Base-by-base conservation (phyloP, 768 basidiomycete genomes). In the Boletus subcaerulescens region DNA sequence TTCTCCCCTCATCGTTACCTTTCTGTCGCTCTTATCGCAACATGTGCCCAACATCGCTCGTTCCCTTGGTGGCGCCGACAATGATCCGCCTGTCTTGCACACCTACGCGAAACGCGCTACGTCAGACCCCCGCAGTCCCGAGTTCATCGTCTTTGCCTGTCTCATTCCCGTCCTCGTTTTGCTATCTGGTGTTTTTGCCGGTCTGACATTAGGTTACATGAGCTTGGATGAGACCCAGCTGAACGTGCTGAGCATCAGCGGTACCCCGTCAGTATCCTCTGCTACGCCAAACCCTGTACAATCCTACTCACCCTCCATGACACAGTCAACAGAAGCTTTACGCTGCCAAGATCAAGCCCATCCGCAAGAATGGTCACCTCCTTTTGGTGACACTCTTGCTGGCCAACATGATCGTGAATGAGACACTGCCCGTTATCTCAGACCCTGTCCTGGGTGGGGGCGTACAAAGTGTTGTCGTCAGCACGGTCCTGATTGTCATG, bases 371-470 rank as follows among this genome's bases (percentile, higher is more conserved):
- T 61, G 89, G 90, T 2, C 91, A 93, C 66, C 74, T 91, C 31
- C 77, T 93, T 11, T 81, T 93, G 54, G 89, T 91, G 52, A 91
- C 90, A 0, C 82, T 92, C 38, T 80, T 93, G 11, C 74, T 94
- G 31, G 86, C 88, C 33, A 94, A 95, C 71, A 94, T 95, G 93
- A 90, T 94, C 53, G 87, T 88, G 63, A 94, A 94, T 68, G 92
- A 93, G 73, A 79, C 89, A 0, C 81, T 93, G 5, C 93, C 93
- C 35, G 80, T 94, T 59, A 91, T 95, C 55, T 79, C 87, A 12
- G 89, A 91, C 66, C 81, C 83, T 4, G 76, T 93, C 36, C 78
- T 96, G 3, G 91, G 91, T 24, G 90, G 91, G 15, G 90, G 91
- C 14, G 74, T 85, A 14, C 82, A 79, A 64, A 85, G 88, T 50